Evolutionary conservation across 805 yeast species (phyloP), one percentile per base, ranked within the genome.

Genomic region (Metschnikowia lochheadii): DNA sequence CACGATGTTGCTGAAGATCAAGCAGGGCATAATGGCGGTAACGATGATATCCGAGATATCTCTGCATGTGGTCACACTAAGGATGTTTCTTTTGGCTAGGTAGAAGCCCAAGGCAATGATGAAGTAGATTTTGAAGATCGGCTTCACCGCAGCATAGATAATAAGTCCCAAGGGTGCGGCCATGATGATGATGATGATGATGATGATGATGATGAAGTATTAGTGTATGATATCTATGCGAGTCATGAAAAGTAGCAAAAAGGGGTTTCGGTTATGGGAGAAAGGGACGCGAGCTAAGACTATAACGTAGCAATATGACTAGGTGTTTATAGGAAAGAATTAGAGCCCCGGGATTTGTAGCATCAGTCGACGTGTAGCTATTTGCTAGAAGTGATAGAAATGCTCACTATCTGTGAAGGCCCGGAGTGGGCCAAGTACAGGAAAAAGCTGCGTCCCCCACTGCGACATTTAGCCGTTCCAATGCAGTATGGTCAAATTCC

Each of bases 51-150:
- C 82, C 5, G 94, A 84, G 15, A 89, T 73, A 51, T 85, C 87
- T 59, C 87, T 72, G 38, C 89, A 78, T 23, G 85, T 80, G 26
- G 85, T 49, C 21, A 86, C 88, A 0, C 85, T 73, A 3, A 87
- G 69, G 23, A 86, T 77, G 58, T 86, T 83, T 56, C 68, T 75
- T 52, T 74, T 79, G 2, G 92, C 87, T 6, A 89, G 67, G 38
- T 73, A 63, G 56, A 73, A 85, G 10, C 96, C 96, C 13, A 82
- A 67, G 4, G 76, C 82, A 5, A 87, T 78, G 62, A 87, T 84
- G 56, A 86, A 68, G 60, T 88, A 86, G 56, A 89, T 86, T 66
- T 89, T 89, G 67, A 88, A 76, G 51, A 89, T 84, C n/a, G 96
- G 96, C 70, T 88, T 89, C 49, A 85, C 84, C 0, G 96, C 81